Evolutionary conservation across 2,329 filamentous ascomycete species (phyloP).

Genomic region (Zasmidium citrigriseum): DNA sequence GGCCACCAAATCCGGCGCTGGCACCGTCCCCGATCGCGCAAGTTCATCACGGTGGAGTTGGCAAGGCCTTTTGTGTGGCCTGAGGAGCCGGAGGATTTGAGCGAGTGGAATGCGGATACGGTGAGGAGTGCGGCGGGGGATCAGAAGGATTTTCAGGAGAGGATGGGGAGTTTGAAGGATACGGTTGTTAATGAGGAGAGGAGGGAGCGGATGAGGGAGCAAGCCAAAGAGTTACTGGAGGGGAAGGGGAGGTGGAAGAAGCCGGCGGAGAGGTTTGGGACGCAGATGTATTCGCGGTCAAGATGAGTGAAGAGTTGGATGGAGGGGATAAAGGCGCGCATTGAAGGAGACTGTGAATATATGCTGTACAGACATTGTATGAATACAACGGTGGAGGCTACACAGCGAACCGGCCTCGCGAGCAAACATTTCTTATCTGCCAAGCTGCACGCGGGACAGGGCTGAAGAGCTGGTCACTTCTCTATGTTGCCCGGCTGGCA

Average conservation of each 20-base stretch:
- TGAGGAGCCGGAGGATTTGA: conserved; percentile 62
- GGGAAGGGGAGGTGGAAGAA: conserved; percentile 62
- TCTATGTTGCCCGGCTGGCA: too few relatives aligned
- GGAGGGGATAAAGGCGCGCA: not conserved
- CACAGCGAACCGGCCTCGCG: too few relatives aligned
- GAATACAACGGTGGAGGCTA: too few relatives aligned
- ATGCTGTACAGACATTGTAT: too few relatives aligned
- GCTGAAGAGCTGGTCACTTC: too few relatives aligned
- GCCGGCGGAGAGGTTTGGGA: not conserved
- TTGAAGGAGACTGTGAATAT: not conserved
- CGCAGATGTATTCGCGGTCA: not conserved
- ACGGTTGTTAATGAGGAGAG: conserved; percentile 42
- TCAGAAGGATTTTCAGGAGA: conserved; percentile 41
- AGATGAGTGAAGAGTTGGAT: not conserved
- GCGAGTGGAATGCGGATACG: conserved; percentile 41
- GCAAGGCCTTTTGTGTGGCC: conserved; percentile 88
- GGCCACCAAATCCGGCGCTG: conserved; percentile 48
- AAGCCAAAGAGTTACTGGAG: conserved; percentile 64
- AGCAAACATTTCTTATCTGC: too few relatives aligned
- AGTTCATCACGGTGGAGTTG: conserved; percentile 95
- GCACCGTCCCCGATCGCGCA: conserved; percentile 71
- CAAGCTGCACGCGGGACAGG: too few relatives aligned
- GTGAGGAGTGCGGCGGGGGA: conserved; percentile 33
- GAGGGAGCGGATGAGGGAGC: conserved; percentile 53
- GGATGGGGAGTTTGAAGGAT: conserved; percentile 36